Percentiles rank a stretch among this genome's conserved stretches.
Conservation (phyloP, 2,329 filamentous ascomycete genomes). For the Trichoderma harzianum region DNA sequence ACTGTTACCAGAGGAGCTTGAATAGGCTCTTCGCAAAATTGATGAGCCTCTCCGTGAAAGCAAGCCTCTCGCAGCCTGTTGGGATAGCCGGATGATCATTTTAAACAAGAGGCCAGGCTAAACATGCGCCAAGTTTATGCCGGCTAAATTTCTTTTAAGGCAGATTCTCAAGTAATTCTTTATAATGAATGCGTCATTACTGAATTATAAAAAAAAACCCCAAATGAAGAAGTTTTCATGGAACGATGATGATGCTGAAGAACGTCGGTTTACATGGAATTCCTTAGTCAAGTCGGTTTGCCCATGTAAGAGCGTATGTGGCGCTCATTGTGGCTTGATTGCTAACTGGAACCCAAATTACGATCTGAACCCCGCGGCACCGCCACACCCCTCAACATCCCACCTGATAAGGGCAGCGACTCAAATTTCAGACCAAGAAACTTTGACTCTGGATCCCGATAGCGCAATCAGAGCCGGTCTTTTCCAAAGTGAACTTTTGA, state of each 20-base stretch:
- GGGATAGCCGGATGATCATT: slow-evolving; percentile 25
- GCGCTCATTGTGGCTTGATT: slow-evolving; percentile 7
- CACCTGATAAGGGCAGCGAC: slow-evolving; percentile 21
- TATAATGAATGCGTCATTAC: neutral
- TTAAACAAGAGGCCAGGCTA: neutral
- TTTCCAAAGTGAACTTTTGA: neutral
- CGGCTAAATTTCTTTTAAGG: neutral
- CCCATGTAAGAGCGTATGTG: neutral
- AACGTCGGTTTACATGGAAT: neutral
- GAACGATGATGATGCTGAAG: neutral
- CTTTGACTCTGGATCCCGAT: slow-evolving; percentile 3
- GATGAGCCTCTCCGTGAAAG: neutral
- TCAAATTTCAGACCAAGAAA: slow-evolving; percentile 20
- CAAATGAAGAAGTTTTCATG: neutral
- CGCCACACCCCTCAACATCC: slow-evolving; percentile 24
- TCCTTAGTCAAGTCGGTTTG: neutral
- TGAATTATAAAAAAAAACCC: neutral
- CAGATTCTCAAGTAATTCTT: neutral
- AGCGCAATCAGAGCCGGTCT: neutral
- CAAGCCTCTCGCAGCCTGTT: slow-evolving; percentile 23
- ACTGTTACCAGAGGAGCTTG: slow-evolving; percentile 13
- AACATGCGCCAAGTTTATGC: neutral
- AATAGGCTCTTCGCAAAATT: slow-evolving; percentile 18
- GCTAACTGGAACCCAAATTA: neutral
- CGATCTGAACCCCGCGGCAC: slow-evolving; percentile 15